Percentiles rank a stretch among this genome's conserved stretches.
phyloP scores from a whole-genome alignment of 2,329 filamentous ascomycete species.

The Rutstroemia sp. region DNA sequence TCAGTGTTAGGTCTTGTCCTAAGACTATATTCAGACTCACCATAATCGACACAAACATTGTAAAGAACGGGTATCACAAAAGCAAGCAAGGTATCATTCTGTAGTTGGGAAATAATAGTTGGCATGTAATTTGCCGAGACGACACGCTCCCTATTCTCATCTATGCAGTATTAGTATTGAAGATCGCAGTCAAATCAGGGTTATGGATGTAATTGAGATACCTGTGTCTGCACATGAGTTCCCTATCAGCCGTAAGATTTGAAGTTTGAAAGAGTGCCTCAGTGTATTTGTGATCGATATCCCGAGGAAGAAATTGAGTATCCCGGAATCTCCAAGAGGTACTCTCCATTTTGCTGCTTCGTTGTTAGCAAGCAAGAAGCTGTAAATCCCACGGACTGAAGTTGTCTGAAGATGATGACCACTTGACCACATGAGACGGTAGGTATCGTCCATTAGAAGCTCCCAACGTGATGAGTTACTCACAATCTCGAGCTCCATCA shows the following conservation, averaged over 20 bases:
- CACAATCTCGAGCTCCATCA: slow-evolving; percentile 48
- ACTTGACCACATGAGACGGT: slow-evolving; percentile 1
- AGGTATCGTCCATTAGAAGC: not conserved
- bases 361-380: slow-evolving; percentile 13
- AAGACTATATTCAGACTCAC: slow-evolving; percentile 32
- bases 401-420: not conserved
- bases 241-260: slow-evolving; percentile 50
- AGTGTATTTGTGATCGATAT: slow-evolving; percentile 31
- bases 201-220: slow-evolving; percentile 21
- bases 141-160: slow-evolving; percentile 51
- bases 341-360: slow-evolving; percentile 46
- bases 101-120: slow-evolving; percentile 41
- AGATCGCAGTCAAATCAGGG: not conserved
- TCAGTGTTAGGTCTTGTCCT: slow-evolving; percentile 14
- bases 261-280: slow-evolving; percentile 36
- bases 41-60: slow-evolving; percentile 57
- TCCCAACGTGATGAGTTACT: slow-evolving; percentile 24
- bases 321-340: slow-evolving; percentile 49
- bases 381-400: not conserved
- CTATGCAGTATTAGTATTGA: slow-evolving; percentile 27
- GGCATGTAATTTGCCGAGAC: slow-evolving; percentile 41
- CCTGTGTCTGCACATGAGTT: slow-evolving; percentile 57
- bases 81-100: slow-evolving; percentile 39
- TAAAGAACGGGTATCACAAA: slow-evolving; percentile 53
- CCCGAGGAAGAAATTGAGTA: slow-evolving; percentile 48